Percentiles rank a stretch among this genome's conserved stretches.
These are phyloP conservation scores for Fragosphaeria purpurea DNA, from an alignment of 2,329 filamentous ascomycete species.

Conservation along the genomic window DNA sequence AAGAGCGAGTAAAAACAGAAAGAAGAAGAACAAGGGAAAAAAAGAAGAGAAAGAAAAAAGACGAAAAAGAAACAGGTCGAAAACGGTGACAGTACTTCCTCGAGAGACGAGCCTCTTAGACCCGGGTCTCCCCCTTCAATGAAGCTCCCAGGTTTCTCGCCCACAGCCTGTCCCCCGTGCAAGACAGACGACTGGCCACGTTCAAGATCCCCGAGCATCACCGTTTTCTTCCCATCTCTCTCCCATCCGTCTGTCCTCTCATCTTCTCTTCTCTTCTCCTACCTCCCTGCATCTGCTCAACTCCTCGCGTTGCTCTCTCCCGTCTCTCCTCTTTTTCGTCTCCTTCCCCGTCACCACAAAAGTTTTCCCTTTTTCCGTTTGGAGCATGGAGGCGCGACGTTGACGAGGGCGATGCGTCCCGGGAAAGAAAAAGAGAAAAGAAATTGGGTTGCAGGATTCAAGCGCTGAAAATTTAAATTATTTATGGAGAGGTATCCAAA, in stretches of 20 bases:
- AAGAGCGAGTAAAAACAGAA: background rate
- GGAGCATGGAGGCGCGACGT: conserved; percentile 17
- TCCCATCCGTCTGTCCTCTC: background rate
- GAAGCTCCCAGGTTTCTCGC: no score
- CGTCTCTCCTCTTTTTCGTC: background rate
- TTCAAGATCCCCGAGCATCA: no score
- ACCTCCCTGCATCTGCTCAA: no score
- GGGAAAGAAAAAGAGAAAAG: conserved; percentile 1
- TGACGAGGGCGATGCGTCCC: conserved; percentile 15
- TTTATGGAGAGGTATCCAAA: conserved; percentile 2
- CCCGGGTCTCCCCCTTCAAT: no score
- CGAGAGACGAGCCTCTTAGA: no score
- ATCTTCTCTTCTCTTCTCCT: no score
- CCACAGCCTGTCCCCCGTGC: no score
- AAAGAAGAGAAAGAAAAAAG: background rate
- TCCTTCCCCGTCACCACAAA: background rate
- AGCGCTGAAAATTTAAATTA: background rate
- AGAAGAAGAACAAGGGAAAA: background rate
- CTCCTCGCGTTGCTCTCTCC: background rate
- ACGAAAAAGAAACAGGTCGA: background rate
- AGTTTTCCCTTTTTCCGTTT: conserved; percentile 12
- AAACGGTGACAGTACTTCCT: no score
- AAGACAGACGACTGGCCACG: no score
- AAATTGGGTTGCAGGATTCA: background rate
- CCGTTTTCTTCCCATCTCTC: background rate